Conservation (phyloP, 805 yeast species). For the Debaryomyces prosopidis region DNA sequence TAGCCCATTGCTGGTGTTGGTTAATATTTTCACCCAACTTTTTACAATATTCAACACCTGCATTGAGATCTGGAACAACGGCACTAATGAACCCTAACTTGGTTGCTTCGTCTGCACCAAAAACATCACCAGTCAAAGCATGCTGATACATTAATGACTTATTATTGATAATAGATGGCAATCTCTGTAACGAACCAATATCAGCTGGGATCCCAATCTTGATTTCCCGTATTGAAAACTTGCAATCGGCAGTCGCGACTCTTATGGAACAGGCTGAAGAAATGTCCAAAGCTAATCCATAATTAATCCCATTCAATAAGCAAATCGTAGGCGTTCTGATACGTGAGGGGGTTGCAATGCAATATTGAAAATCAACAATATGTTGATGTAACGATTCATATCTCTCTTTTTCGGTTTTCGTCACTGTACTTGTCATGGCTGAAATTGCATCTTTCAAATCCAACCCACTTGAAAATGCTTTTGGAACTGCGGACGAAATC, state of each 20-base stretch:
- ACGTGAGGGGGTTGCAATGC: slow-evolving; percentile 49
- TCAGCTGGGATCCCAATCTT: slow-evolving; percentile 77
- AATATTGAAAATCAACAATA: slow-evolving; percentile 59
- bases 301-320: slow-evolving; percentile 61
- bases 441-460: slow-evolving; percentile 46
- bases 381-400: slow-evolving; percentile 27
- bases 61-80: slow-evolving; percentile 45
- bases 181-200: slow-evolving; percentile 72
- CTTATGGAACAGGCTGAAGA: slow-evolving; percentile 60
- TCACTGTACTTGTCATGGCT: slow-evolving; percentile 4
- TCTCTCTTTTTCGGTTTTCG: slow-evolving; percentile 15
- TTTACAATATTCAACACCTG: slow-evolving; percentile 51
- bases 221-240: slow-evolving; percentile 65
- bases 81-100: slow-evolving; percentile 54
- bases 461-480: slow-evolving; percentile 64
- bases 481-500: slow-evolving; percentile 56
- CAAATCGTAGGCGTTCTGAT: slow-evolving; percentile 64
- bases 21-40: slow-evolving; percentile 51
- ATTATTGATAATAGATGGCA: slow-evolving; percentile 55
- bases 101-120: slow-evolving; percentile 55
- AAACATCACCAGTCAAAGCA: slow-evolving; percentile 61
- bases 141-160: slow-evolving; percentile 58
- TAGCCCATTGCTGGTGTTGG: slow-evolving; percentile 54
- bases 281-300: slow-evolving; percentile 72
- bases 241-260: slow-evolving; percentile 51